Evolutionary conservation across 1,284 basidiomycete species (phyloP), one percentile per base, ranked within the genome.

Genomic region (Filobasidium uniguttulatum): DNA sequence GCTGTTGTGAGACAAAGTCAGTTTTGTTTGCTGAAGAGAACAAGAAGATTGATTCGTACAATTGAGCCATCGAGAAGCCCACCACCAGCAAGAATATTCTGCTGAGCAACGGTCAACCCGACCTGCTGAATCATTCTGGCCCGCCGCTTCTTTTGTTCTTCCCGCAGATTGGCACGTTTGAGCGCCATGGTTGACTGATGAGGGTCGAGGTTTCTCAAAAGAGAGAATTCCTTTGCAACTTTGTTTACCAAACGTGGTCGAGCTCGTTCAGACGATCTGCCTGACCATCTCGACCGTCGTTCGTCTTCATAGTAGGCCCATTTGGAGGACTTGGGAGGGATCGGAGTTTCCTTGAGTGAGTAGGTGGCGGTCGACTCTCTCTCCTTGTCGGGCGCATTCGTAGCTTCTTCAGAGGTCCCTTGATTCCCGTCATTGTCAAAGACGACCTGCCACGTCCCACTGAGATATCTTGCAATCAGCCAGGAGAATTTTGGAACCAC

Each of bases 31-130:
- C n/a, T n/a, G n/a, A n/a, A 28, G 33, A 5, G 15, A 20, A 20
- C 9, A 28, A 25, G 14, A n/a, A 20, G 15, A 20, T 37, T 14
- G 35, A 37, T 46, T 45, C n/a, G n/a, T 29, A 36, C 45, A 15
- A 30, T 44, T 20, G 40, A 40, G 45, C 25, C 23, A 10, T 38
- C 31, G 22, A 50, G 26, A 10, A 43, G 43, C 28, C 45, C 50
- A 29, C 53, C 48, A 30, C 45, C 47, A 33, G 36, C 41, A 19
- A 54, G 33, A 20, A 46, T 44, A 22, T 49, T 50, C 5, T 43
- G 49, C 29, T 54, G 38, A 35, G 49, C 53, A 17, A 40, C 46
- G 9, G 46, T 49, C 28, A 53, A 37, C 14, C 17, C 9, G 15
- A 35, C 35, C 2, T 48, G 20, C 20, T 20, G 25, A 14, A 54